A percentile compares a stretch with the other conserved stretches of the same genome.
Conservation (phyloP, 805 yeast genomes). For the Clavispora santaluciae region DNA sequence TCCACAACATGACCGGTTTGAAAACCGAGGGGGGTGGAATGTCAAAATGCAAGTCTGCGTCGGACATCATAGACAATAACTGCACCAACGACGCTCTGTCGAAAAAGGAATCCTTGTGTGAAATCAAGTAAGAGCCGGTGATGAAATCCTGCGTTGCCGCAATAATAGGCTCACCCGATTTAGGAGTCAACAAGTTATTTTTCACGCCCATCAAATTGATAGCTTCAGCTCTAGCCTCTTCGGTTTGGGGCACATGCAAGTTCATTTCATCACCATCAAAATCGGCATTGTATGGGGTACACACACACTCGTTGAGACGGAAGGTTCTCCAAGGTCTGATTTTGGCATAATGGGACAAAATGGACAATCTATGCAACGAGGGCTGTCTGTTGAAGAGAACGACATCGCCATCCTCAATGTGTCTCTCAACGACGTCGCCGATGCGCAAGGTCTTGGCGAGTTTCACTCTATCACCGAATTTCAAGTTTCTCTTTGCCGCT, state of each 20-base stretch:
- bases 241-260: constrained; percentile 97
- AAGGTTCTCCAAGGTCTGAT: constrained; percentile 98
- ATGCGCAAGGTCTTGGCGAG: constrained; percentile 70
- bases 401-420: constrained; percentile 93
- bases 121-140: constrained; percentile 89
- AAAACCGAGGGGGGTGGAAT: constrained; percentile 91
- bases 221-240: constrained; percentile 99
- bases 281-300: constrained; percentile 99
- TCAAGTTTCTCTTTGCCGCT: constrained; percentile 76
- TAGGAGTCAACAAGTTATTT: constrained; percentile 89
- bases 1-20: constrained; percentile 90
- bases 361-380: constrained; percentile 89
- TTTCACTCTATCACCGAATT: constrained; percentile 80
- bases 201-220: constrained; percentile 97
- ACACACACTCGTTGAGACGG: constrained; percentile 95
- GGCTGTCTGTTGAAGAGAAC: constrained; percentile 98
- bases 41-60: constrained; percentile 82
- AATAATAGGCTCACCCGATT: constrained; percentile 97
- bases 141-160: constrained; percentile 99
- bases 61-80: constrained; percentile 91
- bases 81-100: constrained; percentile 83
- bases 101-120: constrained; percentile 89
- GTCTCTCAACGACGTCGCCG: constrained; percentile 96
- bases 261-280: constrained; percentile 99
- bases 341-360: constrained; percentile 91